A percentile compares a stretch with the other conserved stretches of the same genome.
phyloP scores from a whole-genome alignment of 2,329 filamentous ascomycete genomes.

The Aureobasidium melanogenum region DNA sequence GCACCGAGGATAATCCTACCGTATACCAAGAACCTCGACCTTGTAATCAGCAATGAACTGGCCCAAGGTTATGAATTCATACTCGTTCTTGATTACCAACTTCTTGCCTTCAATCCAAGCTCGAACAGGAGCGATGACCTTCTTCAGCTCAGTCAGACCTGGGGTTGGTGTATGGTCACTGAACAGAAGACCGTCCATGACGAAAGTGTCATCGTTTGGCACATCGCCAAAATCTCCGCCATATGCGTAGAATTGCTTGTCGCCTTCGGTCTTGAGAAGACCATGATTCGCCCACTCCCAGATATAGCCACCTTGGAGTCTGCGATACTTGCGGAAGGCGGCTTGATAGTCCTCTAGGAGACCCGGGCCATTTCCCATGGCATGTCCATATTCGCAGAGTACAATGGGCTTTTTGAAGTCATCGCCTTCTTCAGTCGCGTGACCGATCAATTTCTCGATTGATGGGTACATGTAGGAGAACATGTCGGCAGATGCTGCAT shows the following conservation, averaged over 20 bases:
- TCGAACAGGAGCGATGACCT: slow-evolving; percentile 34
- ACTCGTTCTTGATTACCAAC: slow-evolving; percentile 23
- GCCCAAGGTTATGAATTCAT: slow-evolving; percentile 20
- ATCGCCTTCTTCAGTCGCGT: slow-evolving; percentile 32
- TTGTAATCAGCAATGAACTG: slow-evolving; percentile 10
- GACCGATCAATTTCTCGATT: slow-evolving; percentile 42
- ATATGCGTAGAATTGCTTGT: slow-evolving; percentile 33
- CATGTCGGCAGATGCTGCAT: slow-evolving; percentile 55
- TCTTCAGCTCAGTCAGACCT: slow-evolving; percentile 35
- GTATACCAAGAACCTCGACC: not conserved
- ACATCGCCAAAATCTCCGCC: slow-evolving; percentile 36
- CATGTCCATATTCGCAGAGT: slow-evolving; percentile 47
- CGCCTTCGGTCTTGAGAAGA: slow-evolving; percentile 30
- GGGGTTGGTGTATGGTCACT: slow-evolving; percentile 34
- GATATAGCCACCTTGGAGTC: slow-evolving; percentile 53
- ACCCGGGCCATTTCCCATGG: slow-evolving; percentile 69
- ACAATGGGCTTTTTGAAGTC: slow-evolving; percentile 45
- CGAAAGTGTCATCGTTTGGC: slow-evolving; percentile 35
- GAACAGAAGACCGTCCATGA: slow-evolving; percentile 36
- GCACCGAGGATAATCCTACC: not conserved
- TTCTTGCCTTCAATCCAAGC: not conserved
- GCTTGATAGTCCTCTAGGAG: slow-evolving; percentile 60
- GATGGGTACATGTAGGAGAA: slow-evolving; percentile 59
- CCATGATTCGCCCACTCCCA: slow-evolving; percentile 42
- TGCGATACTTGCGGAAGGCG: slow-evolving; percentile 51